Percentiles rank a stretch among this genome's conserved stretches.
phyloP scores from a whole-genome alignment of 179 eudicot genomes.

The Actinidia arguta region DNA sequence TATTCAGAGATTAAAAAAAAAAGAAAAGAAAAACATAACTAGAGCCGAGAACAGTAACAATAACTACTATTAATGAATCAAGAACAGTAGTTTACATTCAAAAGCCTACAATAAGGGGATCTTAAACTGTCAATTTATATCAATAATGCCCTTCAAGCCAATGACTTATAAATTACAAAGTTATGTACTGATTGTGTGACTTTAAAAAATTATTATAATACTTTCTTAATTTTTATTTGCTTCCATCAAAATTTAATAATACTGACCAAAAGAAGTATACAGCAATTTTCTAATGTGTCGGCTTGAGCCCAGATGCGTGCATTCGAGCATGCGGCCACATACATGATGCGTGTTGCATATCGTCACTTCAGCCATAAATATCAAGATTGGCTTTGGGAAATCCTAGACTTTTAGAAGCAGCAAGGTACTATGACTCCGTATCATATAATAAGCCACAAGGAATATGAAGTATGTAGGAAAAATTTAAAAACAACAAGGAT shows the following conservation, averaged over 20 bases:
- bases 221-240: neutral
- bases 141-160: constrained; percentile 6
- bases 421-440: neutral
- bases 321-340: neutral
- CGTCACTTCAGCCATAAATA: neutral
- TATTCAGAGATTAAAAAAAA: neutral
- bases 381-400: neutral
- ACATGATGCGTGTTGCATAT: neutral
- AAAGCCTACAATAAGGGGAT: neutral
- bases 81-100: neutral
- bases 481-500: neutral
- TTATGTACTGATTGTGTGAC: neutral
- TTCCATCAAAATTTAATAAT: neutral
- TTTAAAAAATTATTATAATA: neutral
- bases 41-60: neutral
- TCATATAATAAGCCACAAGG: neutral
- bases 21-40: constrained; percentile 1
- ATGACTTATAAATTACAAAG: neutral
- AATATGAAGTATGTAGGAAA: neutral
- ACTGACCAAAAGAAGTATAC: neutral
- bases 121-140: neutral
- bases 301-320: no score
- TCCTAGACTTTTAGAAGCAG: neutral
- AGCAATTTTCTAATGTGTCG: neutral
- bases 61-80: neutral